Conservation (phyloP, 306 rosid genomes). For the Cicer yamashitae region DNA sequence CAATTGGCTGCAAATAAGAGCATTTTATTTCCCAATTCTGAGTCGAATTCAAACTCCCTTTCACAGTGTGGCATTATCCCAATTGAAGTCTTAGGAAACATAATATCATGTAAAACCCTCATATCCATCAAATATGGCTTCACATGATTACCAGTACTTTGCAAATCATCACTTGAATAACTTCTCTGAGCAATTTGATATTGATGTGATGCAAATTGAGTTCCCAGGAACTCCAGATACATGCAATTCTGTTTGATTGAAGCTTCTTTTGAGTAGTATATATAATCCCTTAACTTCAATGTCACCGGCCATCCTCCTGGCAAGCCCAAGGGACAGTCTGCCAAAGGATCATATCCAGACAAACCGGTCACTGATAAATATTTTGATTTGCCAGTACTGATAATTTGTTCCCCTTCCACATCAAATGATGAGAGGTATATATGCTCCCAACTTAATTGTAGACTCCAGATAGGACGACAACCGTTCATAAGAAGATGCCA, state of each 20-base stretch:
- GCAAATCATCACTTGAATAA: constrained; percentile 30
- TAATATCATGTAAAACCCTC: constrained; percentile 46
- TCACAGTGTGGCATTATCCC: constrained; percentile 24
- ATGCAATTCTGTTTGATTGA: constrained; percentile 70
- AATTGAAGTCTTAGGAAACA: constrained; percentile 59
- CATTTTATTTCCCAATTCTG: constrained; percentile 57
- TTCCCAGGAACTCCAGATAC: constrained; percentile 75
- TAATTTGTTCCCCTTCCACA: constrained; percentile 57
- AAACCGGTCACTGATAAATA: constrained; percentile 51
- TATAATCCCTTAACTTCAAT: constrained; percentile 61
- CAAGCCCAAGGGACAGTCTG: constrained; percentile 52
- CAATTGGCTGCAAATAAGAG: constrained; percentile 82
- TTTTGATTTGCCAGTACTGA: constrained; percentile 54
- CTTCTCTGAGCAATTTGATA: constrained; percentile 47
- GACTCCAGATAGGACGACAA: constrained; percentile 76
- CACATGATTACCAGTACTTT: constrained; percentile 38
- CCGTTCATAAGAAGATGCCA: constrained; percentile 76
- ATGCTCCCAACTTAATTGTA: constrained; percentile 87
- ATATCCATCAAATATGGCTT: constrained; percentile 52
- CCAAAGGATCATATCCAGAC: constrained; percentile 50
- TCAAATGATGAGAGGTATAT: constrained; percentile 79
- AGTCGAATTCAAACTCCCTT: constrained; percentile 47
- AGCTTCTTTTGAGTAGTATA: constrained; percentile 69
- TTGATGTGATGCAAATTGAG: constrained; percentile 63
- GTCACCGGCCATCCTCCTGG: constrained; percentile 95